Evolutionary conservation across 306 rosid species (phyloP), one percentile per base, ranked within the genome.

Genomic region (Quercus engelmannii): DNA sequence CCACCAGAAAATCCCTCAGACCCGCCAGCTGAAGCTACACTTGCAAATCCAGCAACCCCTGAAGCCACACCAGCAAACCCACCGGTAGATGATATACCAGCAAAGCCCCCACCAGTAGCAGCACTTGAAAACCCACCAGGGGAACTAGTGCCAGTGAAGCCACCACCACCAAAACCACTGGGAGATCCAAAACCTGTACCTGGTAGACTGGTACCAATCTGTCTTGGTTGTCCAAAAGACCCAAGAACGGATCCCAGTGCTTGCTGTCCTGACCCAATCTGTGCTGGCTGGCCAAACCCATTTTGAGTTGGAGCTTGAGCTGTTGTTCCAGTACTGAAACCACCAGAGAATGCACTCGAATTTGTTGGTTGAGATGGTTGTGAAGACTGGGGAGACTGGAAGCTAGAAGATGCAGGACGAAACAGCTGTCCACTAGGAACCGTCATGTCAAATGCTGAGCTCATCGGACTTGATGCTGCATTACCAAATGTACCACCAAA

Each of bases 171-270:
- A 85, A 85, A 84, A 71, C 91, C 85, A 68, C 85, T 75, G 52
- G 92, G 85, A 79, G 96, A 74, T 41, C 85, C 92, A 77, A 89
- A 84, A 79, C 89, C 86, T 80, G 81, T 55, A 71, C 93, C 97
- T 17, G 86, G 87, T 49, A 85, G 73, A 88, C 84, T 84, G 52
- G 87, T 75, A 31, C 97, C 98, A 83, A 91, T 87, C 77, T 95
- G 98, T 80, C 99, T 91, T 62, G 98, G 92, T 77, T 92, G 98
- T 79, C 99, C 99, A 81, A 95, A 95, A 83, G 82, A 55, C 85
- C 99, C 94, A 55, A 95, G 92, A 82, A 90, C 97, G 55, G 95
- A 92, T 63, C 96, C 93, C 65, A 92, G 89, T 80, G 93, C 97
- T 87, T 95, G 96, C 85, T 91, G 97, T 76, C 97, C 98, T 9